Base-by-base conservation (phyloP, 768 basidiomycete species). In the Mycena latifolia region DNA sequence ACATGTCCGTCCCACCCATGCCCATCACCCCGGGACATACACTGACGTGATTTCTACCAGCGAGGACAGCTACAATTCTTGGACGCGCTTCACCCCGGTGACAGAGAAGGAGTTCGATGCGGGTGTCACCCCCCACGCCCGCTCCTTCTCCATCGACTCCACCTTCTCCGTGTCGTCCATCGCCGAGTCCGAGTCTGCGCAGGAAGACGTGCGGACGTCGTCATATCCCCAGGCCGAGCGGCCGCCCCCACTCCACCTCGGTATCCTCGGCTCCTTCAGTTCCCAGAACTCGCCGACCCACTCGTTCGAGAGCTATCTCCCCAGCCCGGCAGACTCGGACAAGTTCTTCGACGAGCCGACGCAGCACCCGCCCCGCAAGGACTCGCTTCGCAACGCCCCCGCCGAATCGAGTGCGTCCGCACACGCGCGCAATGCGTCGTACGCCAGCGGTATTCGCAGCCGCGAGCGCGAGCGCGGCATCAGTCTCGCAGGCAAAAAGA, bases 71-170 rank as follows among this genome's bases (percentile, higher is more conserved):
- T 75, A 77, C 69, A 79, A 79, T 61, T 80, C 82, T 5, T 88
- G 86, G 86, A 39, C 45, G 75, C 74, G 62, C 76, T 82, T 77
- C 75, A 81, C 55, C 65, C 73, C 22, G 69, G 74, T 57, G 37
- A 63, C 65, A 12, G 78, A 80, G 41, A 76, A 68, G 41, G 81
- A 80, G 25, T 72, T 74, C 41, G 79, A 81, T 28, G 72, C 74
- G 15, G 81, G 78, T 14, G 75, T 80, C 47, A 81, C 80, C 14
- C 82, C 85, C 9, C 89, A 92, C 74, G 80, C 81, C 18, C 85
- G 88, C 18, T 86, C 87, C 6, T 84, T 88, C 65, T 92, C 91
- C 24, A 73, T 84, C 20, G 90, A 90, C 65, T 89, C 90, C 14
- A 85, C 82, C 46, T 74, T 80, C 33, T 88, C 88, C 4, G 74